A percentile compares a stretch with the other conserved stretches of the same genome.
Evolutionary conservation across 2,329 filamentous ascomycete species (phyloP).

Genomic region (Fusarium dimerum): DNA sequence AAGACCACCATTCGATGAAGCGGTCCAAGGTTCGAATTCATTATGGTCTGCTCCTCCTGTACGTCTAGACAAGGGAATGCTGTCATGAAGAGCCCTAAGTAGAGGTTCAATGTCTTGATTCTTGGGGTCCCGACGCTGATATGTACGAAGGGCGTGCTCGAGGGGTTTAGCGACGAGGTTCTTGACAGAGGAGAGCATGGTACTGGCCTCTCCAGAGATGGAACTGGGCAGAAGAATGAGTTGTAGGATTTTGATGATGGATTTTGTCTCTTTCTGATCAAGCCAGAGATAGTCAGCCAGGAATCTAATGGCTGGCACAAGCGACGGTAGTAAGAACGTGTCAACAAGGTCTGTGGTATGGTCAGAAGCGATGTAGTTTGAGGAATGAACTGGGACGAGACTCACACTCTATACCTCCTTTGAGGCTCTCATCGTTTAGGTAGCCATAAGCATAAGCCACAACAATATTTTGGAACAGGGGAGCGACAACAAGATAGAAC

Average conservation of each 20-base stretch:
- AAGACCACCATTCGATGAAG: slow-evolving; percentile 56
- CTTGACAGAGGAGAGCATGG: slow-evolving; percentile 71
- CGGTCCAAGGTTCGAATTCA: slow-evolving; percentile 70
- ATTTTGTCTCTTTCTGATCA: slow-evolving; percentile 64
- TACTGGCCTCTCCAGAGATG: slow-evolving; percentile 69
- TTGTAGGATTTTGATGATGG: slow-evolving; percentile 71
- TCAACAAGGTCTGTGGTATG: slow-evolving; percentile 65
- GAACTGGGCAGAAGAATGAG: slow-evolving; percentile 70
- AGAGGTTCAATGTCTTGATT: slow-evolving; percentile 71
- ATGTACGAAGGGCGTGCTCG: slow-evolving; percentile 65
- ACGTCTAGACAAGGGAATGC: slow-evolving; percentile 58
- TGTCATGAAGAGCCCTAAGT: slow-evolving; percentile 63
- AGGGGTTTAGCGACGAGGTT: slow-evolving; percentile 70
- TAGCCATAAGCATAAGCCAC: slow-evolving; percentile 66
- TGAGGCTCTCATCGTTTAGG: slow-evolving; percentile 69
- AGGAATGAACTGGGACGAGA: slow-evolving; percentile 1
- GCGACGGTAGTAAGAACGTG: slow-evolving; percentile 76
- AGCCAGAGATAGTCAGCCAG: slow-evolving; percentile 70
- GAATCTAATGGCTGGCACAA: slow-evolving; percentile 73
- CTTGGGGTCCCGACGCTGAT: slow-evolving; percentile 66
- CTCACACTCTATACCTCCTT: slow-evolving; percentile 75
- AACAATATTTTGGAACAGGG: slow-evolving; percentile 74
- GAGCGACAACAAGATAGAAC: slow-evolving; percentile 77
- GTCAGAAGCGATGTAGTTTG: slow-evolving; percentile 11
- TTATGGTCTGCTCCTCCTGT: slow-evolving; percentile 63